Base-by-base conservation (phyloP, 2,329 filamentous ascomycete species). In the Septoria linicola region DNA sequence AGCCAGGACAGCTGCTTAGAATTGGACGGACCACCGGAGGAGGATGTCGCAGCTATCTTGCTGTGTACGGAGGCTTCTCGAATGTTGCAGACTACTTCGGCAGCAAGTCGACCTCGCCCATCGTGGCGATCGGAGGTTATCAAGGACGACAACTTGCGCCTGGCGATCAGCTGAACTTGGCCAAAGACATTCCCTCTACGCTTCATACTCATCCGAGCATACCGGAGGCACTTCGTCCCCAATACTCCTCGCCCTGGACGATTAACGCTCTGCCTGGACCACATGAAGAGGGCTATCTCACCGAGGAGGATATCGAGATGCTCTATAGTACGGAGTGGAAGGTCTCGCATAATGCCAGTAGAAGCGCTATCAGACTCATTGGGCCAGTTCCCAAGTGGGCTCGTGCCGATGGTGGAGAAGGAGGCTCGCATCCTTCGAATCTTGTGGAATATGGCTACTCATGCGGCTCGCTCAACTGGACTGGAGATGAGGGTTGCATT, bases 331-430 rank as follows among this genome's bases (percentile, higher is more conserved):
- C 76, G 0, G 67, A 73, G n/a, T 84, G 80, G 78, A 80, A 79
- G 41, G 72, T 85, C 1, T 80, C 77, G 0, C 81, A 85, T 58
- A 84, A 85, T 52, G 76, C 79, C 1, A 79, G 78, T 10, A 72
- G 83, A 50, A 80, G 76, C 34, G 83, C 81, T 0, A 80, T 85
- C 20, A 75, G 82, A 5, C 71, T 86, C 0, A 66, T 81, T 1
- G 82, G 82, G 0, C 80, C 81, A 0, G 73, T 76, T 0, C 80
- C 80, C 0, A 74, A 77, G 55, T 86, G 79, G 77, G 79, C 80
- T 11, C 71, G 83, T 5, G 64, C 74, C 25, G 76, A 81, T 56
- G 83, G 82, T 8, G 83, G 82, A 0, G 81, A 83, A 54, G 83
- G 81, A 6, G 83, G 83, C 8, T 74, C 78, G 1, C 83, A 86